These are phyloP conservation scores for Wickerhamomyces queroliae DNA, from an alignment of 805 yeast genomes.

Conservation along the genomic window DNA sequence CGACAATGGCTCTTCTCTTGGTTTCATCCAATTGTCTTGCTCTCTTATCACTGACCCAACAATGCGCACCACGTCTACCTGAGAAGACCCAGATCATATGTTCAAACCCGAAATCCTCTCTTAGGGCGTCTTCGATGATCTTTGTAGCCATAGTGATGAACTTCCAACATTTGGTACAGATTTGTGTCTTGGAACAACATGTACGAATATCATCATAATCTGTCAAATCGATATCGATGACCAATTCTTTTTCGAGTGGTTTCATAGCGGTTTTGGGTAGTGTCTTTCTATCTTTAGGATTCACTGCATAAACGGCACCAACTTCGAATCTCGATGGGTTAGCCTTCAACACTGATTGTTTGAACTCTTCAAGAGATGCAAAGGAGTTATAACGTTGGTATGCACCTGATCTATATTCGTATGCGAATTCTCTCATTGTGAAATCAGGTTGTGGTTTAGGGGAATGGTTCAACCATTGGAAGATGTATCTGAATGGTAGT, in stretches of 20 bases:
- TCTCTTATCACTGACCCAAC: slow-evolving; percentile 89
- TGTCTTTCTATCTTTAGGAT: slow-evolving; percentile 80
- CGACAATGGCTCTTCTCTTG: slow-evolving; percentile 72
- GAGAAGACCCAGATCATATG: slow-evolving; percentile 93
- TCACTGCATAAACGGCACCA: slow-evolving; percentile 85
- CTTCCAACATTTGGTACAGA: slow-evolving; percentile 90
- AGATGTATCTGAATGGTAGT: slow-evolving; percentile 74
- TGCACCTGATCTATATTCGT: slow-evolving; percentile 81
- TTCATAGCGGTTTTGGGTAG: slow-evolving; percentile 72
- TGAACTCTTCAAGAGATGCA: slow-evolving; percentile 61
- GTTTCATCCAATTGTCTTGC: slow-evolving; percentile 73
- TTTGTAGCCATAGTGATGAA: slow-evolving; percentile 82
- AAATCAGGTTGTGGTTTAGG: slow-evolving; percentile 71
- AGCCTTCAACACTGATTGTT: slow-evolving; percentile 62
- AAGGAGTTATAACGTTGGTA: slow-evolving; percentile 88
- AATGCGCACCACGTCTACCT: slow-evolving; percentile 98
- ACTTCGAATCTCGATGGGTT: slow-evolving; percentile 91
- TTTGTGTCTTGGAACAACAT: slow-evolving; percentile 81
- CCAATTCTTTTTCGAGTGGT: slow-evolving; percentile 82
- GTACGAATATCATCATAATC: slow-evolving; percentile 94
- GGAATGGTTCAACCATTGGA: slow-evolving; percentile 86
- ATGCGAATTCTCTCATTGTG: slow-evolving; percentile 89
- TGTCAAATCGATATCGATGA: slow-evolving; percentile 95
- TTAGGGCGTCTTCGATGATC: slow-evolving; percentile 63
- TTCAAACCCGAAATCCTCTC: slow-evolving; percentile 85